Evolutionary conservation across 176 grass and related monocot genomes (phyloP).

Genomic region (Oryza rufipogon): DNA sequence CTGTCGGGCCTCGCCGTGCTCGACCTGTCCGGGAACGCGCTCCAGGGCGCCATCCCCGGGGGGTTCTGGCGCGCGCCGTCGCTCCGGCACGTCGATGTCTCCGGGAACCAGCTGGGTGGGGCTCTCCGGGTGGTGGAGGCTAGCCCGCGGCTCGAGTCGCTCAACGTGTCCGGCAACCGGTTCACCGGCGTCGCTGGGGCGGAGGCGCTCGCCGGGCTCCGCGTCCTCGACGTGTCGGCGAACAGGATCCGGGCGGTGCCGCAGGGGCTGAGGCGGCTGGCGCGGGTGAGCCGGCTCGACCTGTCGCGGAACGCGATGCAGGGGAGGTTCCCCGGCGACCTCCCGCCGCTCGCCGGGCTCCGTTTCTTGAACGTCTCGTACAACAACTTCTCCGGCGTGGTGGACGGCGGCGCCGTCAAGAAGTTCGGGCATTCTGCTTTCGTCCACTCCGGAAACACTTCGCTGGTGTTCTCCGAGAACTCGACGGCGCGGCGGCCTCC

Average conservation of each 20-base stretch:
- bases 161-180: conserved; percentile 82
- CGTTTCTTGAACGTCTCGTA: conserved; percentile 71
- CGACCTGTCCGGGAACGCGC: conserved; percentile 82
- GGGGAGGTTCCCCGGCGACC: conserved; percentile 60
- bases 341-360: conserved; percentile 52
- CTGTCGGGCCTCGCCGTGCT: conserved; percentile 61
- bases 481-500: neutral
- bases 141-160: conserved; percentile 37
- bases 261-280: conserved; percentile 45
- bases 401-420: conserved; percentile 39
- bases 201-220: conserved; percentile 36
- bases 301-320: conserved; percentile 70
- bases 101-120: conserved; percentile 77
- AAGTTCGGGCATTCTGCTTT: conserved; percentile 79
- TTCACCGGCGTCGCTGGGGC: conserved; percentile 64
- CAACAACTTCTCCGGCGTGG: conserved; percentile 64
- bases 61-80: conserved; percentile 64
- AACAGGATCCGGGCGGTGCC: conserved; percentile 67
- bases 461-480: conserved; percentile 32
- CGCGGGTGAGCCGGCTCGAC: conserved; percentile 51
- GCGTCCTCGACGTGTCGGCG: conserved; percentile 55
- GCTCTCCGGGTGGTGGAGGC: conserved; percentile 54
- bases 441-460: conserved; percentile 56
- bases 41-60: conserved; percentile 71
- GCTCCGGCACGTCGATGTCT: conserved; percentile 62